Percentiles rank a stretch among this genome's conserved stretches.
Evolutionary conservation across 2,329 filamentous ascomycete species (phyloP).

Genomic region (Chrysoporthe austroafricana): DNA sequence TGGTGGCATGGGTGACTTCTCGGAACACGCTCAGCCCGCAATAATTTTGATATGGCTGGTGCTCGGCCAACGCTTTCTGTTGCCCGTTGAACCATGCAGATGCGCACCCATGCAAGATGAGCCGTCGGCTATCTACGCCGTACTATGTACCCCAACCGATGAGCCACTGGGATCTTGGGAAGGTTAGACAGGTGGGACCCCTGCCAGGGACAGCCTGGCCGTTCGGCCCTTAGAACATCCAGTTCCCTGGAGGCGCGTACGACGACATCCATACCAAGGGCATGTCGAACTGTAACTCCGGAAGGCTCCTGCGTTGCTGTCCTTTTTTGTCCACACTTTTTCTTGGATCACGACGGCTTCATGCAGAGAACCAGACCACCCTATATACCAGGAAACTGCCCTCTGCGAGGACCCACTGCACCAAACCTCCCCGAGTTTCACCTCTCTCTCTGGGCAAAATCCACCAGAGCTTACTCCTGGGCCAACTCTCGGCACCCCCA

Average conservation of each 20-base stretch:
- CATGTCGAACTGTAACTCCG: neutral
- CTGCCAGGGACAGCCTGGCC: conserved; percentile 13
- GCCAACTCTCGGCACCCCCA: conserved; percentile 11
- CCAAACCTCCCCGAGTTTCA: conserved; percentile 8
- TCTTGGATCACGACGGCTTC: conserved; percentile 11
- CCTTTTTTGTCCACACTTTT: conserved; percentile 8
- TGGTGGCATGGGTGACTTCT: neutral
- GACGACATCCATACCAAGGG: neutral
- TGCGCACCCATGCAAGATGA: neutral
- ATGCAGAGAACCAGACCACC: neutral
- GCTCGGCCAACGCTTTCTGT: neutral
- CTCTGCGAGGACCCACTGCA: conserved; percentile 2
- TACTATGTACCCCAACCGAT: neutral
- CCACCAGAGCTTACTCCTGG: conserved; percentile 16
- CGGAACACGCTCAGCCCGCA: neutral
- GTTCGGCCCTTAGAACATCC: neutral
- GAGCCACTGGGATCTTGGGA: neutral
- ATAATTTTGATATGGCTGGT: neutral
- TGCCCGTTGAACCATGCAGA: neutral
- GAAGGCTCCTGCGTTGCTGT: conserved; percentile 11
- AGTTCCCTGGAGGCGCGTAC: neutral
- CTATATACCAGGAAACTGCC: neutral
- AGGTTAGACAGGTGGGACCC: neutral
- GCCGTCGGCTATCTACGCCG: neutral
- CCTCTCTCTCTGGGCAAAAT: neutral